These are phyloP conservation scores for Porogramme epimiltina DNA, from an alignment of 1,284 basidiomycete genomes.

Conservation along the genomic window DNA sequence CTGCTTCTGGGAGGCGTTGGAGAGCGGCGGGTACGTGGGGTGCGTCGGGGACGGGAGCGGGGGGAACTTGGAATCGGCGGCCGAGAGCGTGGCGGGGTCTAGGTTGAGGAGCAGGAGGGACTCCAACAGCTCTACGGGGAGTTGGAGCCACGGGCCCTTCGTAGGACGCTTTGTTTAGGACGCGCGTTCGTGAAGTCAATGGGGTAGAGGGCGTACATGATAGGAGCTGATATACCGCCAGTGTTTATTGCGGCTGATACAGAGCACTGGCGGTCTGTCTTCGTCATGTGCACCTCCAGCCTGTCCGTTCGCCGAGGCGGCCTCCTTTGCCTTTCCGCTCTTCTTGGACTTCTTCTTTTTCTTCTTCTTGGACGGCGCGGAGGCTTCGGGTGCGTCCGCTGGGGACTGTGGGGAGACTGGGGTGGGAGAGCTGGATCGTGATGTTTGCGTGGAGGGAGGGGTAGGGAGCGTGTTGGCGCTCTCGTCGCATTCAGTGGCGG, in stretches of 20 bases:
- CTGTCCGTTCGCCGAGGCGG: slow-evolving; percentile 27
- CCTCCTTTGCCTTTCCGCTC: slow-evolving; percentile 47
- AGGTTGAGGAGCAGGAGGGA: slow-evolving; percentile 76
- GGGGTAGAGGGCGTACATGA: slow-evolving; percentile 58
- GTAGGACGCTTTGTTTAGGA: background rate
- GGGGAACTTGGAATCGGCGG: slow-evolving; percentile 45
- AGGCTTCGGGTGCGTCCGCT: slow-evolving; percentile 4
- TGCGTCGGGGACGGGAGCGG: slow-evolving; percentile 27
- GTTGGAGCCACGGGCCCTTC: slow-evolving; percentile 84
- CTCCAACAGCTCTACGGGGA: slow-evolving; percentile 81
- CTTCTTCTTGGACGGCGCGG: slow-evolving; percentile 58
- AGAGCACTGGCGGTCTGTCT: slow-evolving; percentile 59
- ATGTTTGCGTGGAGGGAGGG: slow-evolving; percentile 28
- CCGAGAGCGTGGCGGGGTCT: slow-evolving; percentile 64
- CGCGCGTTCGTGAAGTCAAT: background rate
- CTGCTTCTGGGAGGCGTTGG: slow-evolving; percentile 26
- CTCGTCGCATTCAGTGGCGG: slow-evolving; percentile 5
- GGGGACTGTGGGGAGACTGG: background rate
- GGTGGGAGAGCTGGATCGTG: slow-evolving; percentile 26
- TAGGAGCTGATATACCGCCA: slow-evolving; percentile 88
- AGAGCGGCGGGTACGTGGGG: slow-evolving; percentile 32
- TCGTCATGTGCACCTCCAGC: slow-evolving; percentile 22
- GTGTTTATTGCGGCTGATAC: slow-evolving; percentile 84
- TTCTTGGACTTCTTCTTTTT: slow-evolving; percentile 74
- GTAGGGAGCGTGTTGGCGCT: slow-evolving; percentile 20